Evolutionary conservation across 176 grass and related monocot genomes (phyloP).

Genomic region (Carex scoparia): DNA sequence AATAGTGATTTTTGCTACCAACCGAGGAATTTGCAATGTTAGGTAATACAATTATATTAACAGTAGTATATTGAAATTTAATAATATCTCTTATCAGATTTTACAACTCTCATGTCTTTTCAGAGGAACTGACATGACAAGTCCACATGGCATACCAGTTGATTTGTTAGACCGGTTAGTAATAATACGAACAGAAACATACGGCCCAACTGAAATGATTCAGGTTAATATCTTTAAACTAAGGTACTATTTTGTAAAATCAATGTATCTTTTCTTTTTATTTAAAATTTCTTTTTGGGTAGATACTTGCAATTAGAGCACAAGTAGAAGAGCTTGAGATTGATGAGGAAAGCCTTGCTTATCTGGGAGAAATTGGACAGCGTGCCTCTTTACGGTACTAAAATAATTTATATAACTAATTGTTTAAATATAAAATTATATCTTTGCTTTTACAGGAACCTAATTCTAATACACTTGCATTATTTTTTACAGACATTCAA

Average conservation of each 20-base stretch:
- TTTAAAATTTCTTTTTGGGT: conserved; percentile 16
- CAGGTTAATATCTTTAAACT: conserved; percentile 45
- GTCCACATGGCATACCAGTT: conserved; percentile 88
- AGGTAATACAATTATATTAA: conserved; percentile 43
- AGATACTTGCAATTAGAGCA: conserved; percentile 90
- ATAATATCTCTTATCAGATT: conserved; percentile 8
- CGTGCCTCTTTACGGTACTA: conserved; percentile 79
- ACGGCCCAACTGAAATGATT: conserved; percentile 89
- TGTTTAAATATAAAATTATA: conserved; percentile 9
- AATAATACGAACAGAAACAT: conserved; percentile 85
- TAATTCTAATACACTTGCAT: conserved; percentile 12
- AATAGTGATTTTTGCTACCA: conserved; percentile 86
- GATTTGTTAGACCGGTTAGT: conserved; percentile 93
- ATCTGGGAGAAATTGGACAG: conserved; percentile 81
- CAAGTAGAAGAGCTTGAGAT: conserved; percentile 95
- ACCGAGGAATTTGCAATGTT: conserved; percentile 91
- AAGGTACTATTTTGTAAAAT: conserved; percentile 27
- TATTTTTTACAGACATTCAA: conserved; percentile 56
- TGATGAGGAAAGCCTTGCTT: conserved; percentile 93
- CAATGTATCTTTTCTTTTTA: conserved; percentile 17
- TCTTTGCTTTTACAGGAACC: not conserved
- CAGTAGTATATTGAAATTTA: not conserved
- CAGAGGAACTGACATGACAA: conserved; percentile 97
- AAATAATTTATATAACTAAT: not conserved
- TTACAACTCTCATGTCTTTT: conserved; percentile 24